A percentile compares a stretch with the other conserved stretches of the same genome.
Conservation (phyloP, 164 flowering plant genomes). For the Paratinospora sagittata region DNA sequence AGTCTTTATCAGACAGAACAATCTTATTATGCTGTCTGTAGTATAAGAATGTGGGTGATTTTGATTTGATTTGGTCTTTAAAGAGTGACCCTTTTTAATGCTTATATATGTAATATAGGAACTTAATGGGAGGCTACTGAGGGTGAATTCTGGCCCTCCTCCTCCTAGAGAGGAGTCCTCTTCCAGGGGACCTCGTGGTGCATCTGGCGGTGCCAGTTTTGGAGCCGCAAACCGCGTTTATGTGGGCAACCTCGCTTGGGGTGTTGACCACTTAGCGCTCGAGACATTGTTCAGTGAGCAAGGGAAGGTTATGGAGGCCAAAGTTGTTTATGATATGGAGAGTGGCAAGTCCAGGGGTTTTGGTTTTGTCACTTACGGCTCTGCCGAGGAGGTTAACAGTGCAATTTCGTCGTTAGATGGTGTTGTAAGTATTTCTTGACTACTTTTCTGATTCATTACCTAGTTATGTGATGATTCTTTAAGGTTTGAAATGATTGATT, state of each 20-base stretch:
- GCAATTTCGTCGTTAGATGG: conserved; percentile 78
- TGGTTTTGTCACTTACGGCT: conserved; percentile 79
- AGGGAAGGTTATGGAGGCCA: conserved; percentile 81
- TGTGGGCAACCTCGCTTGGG: conserved; percentile 94
- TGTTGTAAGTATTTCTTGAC: conserved; percentile 44
- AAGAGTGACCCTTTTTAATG: neutral
- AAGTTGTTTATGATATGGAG: conserved; percentile 78
- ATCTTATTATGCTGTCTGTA: neutral
- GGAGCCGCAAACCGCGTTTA: conserved; percentile 36
- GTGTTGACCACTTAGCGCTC: conserved; percentile 71
- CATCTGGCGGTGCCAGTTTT: conserved; percentile 9
- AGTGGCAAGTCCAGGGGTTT: conserved; percentile 94
- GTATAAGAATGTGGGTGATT: neutral
- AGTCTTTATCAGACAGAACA: neutral
- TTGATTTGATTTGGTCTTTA: conserved; percentile 1
- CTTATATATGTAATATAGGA: conserved; percentile 23
- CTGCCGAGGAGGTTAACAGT: conserved; percentile 61
- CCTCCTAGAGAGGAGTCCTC: conserved; percentile 33
- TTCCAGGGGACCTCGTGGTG: conserved; percentile 26
- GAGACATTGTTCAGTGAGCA: conserved; percentile 73
- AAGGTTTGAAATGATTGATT: neutral
- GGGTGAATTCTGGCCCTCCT: conserved; percentile 60
- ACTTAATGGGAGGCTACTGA: conserved; percentile 41
- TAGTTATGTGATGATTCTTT: neutral
- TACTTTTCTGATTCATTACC: neutral